These are phyloP conservation scores for Orychophragmus violaceus DNA, from an alignment of 345 rosid species.

Conservation along the genomic window DNA sequence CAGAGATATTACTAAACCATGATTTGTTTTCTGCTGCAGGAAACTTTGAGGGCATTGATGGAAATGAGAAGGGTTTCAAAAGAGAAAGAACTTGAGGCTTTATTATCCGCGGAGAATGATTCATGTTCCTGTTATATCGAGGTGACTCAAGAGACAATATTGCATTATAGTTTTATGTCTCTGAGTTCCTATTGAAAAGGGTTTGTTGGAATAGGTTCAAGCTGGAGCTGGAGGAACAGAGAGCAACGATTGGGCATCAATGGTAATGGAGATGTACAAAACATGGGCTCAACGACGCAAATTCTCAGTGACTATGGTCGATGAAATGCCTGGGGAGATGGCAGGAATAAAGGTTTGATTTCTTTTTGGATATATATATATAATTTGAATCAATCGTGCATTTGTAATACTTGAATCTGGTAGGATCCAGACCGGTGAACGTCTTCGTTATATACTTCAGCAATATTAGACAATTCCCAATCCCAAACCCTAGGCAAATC, in stretches of 20 bases:
- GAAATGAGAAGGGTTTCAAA: conserved; percentile 75
- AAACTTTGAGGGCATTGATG: conserved; percentile 55
- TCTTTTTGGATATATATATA: background rate
- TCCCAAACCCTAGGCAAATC: background rate
- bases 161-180: conserved; percentile 4
- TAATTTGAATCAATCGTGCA: background rate
- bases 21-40: conserved; percentile 37
- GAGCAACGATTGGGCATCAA: conserved; percentile 96
- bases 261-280: conserved; percentile 94
- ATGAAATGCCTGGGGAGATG: conserved; percentile 85
- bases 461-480: background rate
- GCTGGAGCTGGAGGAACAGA: conserved; percentile 99
- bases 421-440: background rate
- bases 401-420: background rate
- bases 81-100: conserved; percentile 87
- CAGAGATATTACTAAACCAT: background rate
- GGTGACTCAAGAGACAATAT: conserved; percentile 33
- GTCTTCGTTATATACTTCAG: background rate
- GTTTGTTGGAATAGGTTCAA: conserved; percentile 54
- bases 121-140: conserved; percentile 74
- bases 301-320: conserved; percentile 57
- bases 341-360: conserved; percentile 87
- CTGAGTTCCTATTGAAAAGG: background rate
- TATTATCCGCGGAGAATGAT: conserved; percentile 80
- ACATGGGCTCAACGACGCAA: conserved; percentile 72